Evolutionary conservation across 345 rosid genomes (phyloP), one percentile per base, ranked within the genome.

Genomic region (Tarenaya hassleriana): DNA sequence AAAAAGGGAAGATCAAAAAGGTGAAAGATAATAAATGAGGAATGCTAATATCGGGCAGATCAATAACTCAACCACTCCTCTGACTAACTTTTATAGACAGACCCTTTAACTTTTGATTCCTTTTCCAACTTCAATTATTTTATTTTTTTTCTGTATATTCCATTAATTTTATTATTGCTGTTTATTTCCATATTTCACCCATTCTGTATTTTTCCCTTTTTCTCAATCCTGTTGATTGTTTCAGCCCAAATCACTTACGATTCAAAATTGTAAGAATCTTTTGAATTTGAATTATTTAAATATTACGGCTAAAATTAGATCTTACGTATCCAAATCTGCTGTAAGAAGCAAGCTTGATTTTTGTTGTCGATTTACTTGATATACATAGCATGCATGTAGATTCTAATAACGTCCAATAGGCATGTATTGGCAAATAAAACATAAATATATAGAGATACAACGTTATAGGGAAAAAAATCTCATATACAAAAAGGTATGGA

Each of bases 31-130:
- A 65, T 79, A 72, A 80, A 74, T 68, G 69, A 65, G 67, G 63
- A 47, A 60, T 63, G 58, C 34, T 52, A 56, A 52, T 66, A 73
- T 75, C 63, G 84, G 78, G 78, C 74, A 69, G 74, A 83, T 77
- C 81, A 76, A 75, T 69, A 69, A 78, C 83, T 45, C 86, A 82
- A 82, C 88, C 21, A 82, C 88, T 82, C 83, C 68, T 64, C 91
- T 78, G 91, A 80, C 91, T 80, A 79, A 70, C 74, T 74, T 78
- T 69, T 69, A 38, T 52, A 51, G 42, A 52, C 49, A 51, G 33
- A 33, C 58, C 40, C 13, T 35, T 35, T 35, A 4, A 9, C 37
- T 37, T 52, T 34, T 50, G 41, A 55, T 60, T 69, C 69, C 69
- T 71, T 47, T 57, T 41, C 61, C 69, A 70, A 24, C 1, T 32